Percentiles rank a stretch among this genome's conserved stretches.
Evolutionary conservation across 2,329 filamentous ascomycete species (phyloP).

Genomic region (Phaeosphaeria sp.): DNA sequence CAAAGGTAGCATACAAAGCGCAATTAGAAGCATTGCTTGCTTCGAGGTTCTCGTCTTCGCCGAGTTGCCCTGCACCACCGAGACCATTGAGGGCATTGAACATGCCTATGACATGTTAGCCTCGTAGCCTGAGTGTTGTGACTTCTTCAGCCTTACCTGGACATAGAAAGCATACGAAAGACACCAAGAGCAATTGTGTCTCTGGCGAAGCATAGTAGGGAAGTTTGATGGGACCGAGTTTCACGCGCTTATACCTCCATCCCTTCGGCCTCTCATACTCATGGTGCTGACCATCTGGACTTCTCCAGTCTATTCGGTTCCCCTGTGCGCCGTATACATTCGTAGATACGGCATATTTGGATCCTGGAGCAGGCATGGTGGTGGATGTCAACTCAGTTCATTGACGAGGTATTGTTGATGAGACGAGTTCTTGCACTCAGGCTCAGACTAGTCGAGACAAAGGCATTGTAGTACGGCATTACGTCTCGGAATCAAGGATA

Average conservation of each 20-base stretch:
- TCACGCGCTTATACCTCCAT: conserved; percentile 53
- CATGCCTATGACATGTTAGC: conserved; percentile 43
- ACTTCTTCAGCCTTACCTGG: conserved; percentile 36
- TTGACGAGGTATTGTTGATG: too few species aligned
- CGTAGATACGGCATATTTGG: too few species aligned
- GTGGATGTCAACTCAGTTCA: too few species aligned
- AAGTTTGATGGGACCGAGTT: conserved; percentile 47
- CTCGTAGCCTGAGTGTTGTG: background rate
- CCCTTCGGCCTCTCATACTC: conserved; percentile 34
- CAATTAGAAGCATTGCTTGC: conserved; percentile 57
- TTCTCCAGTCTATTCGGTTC: background rate
- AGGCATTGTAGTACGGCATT: background rate
- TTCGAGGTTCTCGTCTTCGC: conserved; percentile 47
- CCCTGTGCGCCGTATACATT: too few species aligned
- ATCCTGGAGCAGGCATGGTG: too few species aligned
- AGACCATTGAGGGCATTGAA: conserved; percentile 57
- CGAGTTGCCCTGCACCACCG: conserved; percentile 53
- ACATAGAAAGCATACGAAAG: conserved; percentile 58
- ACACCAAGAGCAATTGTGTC: conserved; percentile 53
- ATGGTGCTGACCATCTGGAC: conserved; percentile 2
- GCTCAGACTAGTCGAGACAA: too few species aligned
- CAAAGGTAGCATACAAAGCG: conserved; percentile 74
- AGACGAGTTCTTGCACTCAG: too few species aligned
- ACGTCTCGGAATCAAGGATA: too few species aligned
- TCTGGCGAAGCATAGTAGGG: conserved; percentile 57